phyloP scores from a whole-genome alignment of 2,329 filamentous ascomycete genomes.

The Colletotrichum spinosum region DNA sequence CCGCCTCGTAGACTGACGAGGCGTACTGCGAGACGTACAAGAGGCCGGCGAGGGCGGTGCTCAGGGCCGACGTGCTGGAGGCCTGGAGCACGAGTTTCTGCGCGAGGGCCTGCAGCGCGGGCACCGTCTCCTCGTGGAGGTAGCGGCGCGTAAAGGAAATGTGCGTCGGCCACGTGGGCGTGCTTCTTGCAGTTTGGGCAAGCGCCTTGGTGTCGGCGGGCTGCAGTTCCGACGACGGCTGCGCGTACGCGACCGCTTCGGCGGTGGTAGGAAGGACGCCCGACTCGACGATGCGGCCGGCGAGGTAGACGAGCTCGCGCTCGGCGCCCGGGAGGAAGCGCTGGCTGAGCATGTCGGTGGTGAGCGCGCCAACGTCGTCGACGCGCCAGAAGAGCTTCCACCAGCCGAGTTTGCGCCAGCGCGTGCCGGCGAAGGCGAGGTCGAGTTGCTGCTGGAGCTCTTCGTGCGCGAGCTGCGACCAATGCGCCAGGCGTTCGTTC shows the following conservation, averaged over 20 bases:
- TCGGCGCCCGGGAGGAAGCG: conserved; percentile 84
- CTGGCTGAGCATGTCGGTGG: conserved; percentile 80
- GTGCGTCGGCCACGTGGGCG: conserved; percentile 75
- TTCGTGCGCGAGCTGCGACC: conserved; percentile 84
- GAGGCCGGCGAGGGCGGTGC: conserved; percentile 64
- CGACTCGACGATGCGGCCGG: conserved; percentile 76
- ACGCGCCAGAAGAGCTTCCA: conserved; percentile 97
- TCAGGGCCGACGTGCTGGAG: conserved; percentile 76
- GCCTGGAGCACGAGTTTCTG: conserved; percentile 82
- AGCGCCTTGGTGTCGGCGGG: conserved; percentile 10
- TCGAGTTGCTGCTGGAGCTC: conserved; percentile 87
- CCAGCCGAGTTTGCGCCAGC: conserved; percentile 88
- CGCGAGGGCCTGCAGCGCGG: conserved; percentile 77
- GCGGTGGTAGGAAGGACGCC: conserved; percentile 41
- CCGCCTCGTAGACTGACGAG: conserved; percentile 68
- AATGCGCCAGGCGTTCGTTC: conserved; percentile 70
- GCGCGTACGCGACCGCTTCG: conserved; percentile 45
- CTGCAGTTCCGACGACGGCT: conserved; percentile 46
- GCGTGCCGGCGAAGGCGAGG: conserved; percentile 77
- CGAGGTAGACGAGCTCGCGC: conserved; percentile 83
- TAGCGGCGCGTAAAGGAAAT: conserved; percentile 78
- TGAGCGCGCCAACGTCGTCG: conserved; percentile 89
- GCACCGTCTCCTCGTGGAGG: conserved; percentile 74
- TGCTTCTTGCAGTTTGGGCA: conserved; percentile 33
- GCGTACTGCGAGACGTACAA: conserved; percentile 68